Conservation (phyloP, 805 yeast species). For the Brettanomyces bruxellensis region DNA sequence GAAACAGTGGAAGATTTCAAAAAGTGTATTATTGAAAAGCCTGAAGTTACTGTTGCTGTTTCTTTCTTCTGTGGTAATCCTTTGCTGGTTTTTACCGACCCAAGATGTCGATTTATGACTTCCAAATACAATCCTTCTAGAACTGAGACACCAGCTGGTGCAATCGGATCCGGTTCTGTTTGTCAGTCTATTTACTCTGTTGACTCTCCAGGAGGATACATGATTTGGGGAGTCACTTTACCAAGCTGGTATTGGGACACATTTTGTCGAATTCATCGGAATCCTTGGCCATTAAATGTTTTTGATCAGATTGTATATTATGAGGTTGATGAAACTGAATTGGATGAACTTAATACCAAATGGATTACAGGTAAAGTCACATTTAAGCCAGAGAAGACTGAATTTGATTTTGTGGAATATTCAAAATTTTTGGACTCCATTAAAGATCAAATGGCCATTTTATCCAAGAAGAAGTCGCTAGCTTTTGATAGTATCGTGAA, state of each 20-base stretch:
- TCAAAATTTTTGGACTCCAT: conserved; percentile 20
- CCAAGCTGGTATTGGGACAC: conserved; percentile 27
- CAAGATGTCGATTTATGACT: conserved; percentile 20
- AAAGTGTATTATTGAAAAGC: conserved; percentile 12
- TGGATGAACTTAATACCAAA: conserved; percentile 20
- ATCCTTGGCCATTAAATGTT: conserved; percentile 25
- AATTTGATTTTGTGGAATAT: conserved; percentile 26
- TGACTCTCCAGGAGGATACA: conserved; percentile 26
- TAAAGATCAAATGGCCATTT: conserved; percentile 16
- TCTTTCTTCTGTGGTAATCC: conserved; percentile 25
- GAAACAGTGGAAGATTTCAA: conserved; percentile 19
- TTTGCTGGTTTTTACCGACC: conserved; percentile 23
- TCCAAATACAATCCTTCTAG: conserved; percentile 25
- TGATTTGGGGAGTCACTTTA: conserved; percentile 25
- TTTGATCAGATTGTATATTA: conserved; percentile 27
- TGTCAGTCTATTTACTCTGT: conserved; percentile 21
- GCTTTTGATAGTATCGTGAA: conserved; percentile 13
- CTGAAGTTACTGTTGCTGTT: conserved; percentile 22
- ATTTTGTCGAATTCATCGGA: conserved; percentile 18
- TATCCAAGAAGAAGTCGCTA: conserved; percentile 14
- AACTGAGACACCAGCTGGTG: conserved; percentile 25
- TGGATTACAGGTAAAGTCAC: conserved; percentile 22
- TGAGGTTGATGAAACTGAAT: conserved; percentile 25
- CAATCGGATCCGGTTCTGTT: conserved; percentile 22
- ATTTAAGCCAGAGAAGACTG: conserved; percentile 20